phyloP scores from a whole-genome alignment of 306 rosid genomes.

The Gillenia trifoliata region DNA sequence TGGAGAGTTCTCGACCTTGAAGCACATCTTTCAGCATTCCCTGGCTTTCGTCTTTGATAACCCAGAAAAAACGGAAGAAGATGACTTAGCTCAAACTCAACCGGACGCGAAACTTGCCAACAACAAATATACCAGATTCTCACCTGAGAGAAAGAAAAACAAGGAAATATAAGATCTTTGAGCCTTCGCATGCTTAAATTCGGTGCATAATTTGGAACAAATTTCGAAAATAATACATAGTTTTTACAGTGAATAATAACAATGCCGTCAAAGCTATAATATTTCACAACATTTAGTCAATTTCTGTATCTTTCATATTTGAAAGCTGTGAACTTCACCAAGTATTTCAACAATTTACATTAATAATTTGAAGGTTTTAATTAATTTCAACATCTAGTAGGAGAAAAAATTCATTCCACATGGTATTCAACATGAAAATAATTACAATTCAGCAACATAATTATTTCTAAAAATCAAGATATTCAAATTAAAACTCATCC shows the following conservation, averaged over 20 bases:
- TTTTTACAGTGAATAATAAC: neutral
- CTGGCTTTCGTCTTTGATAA: slow-evolving; percentile 37
- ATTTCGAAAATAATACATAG: neutral
- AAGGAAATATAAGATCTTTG: neutral
- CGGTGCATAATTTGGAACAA: no score
- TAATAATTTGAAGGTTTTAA: neutral
- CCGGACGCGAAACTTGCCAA: slow-evolving; percentile 13
- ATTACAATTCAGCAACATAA: neutral
- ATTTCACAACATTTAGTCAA: neutral
- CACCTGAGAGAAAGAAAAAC: slow-evolving; percentile 32
- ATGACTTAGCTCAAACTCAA: slow-evolving; percentile 9
- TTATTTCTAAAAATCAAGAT: neutral
- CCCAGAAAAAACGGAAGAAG: slow-evolving; percentile 25
- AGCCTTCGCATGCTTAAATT: neutral
- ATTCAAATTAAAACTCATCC: neutral
- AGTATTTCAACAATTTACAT: neutral
- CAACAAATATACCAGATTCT: neutral
- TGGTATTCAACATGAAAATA: neutral
- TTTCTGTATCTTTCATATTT: neutral
- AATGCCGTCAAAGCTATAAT: neutral
- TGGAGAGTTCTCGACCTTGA: slow-evolving; percentile 44
- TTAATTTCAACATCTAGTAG: neutral
- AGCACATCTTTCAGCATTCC: slow-evolving; percentile 99
- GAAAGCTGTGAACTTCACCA: neutral
- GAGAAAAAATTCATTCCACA: neutral